Base-by-base conservation (phyloP, 768 basidiomycete genomes). In the Xanthoconium stramineum region DNA sequence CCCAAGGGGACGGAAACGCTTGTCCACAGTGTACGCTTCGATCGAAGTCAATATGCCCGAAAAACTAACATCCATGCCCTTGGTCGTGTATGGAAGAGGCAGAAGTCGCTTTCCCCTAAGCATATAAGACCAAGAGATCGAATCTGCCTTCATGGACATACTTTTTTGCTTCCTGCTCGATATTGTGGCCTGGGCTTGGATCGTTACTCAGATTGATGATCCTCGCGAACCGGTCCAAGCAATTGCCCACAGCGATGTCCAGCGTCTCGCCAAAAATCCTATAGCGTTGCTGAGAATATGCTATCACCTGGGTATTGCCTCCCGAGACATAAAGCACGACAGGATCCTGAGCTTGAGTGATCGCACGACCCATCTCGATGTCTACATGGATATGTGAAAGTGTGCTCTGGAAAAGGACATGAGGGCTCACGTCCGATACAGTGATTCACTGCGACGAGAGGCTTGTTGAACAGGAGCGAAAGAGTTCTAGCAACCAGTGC, bases 241-340 rank as follows among this genome's bases (percentile, higher is more conserved):
- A 98, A 69, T 99, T 99, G 37, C 97, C 97, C 35, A 98, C 94
- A n/a, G 97, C 97, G 54, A 99, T 98, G 67, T 99, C 97, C 52
- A 99, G 80, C 2, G 97, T 98, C 74, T 99, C 97, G 15, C 97
- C 97, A 67, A 99, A 99, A 57, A 99, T 99, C 42, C 97, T 85
- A 70, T 99, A 99, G 59, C 94, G 85, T 71, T 98, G 94, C 56
- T 90, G 88, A 20, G 95, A 98, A 72, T 99, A 99, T 1, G 97
- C 97, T 64, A 99, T 98, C 15, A 99, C 95, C 73, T 99, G 97
- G 0, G 97, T 98, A 72, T 99, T 99, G 5, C 97, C 97, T 13
- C 97, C 97, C 0, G 97, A 98, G 19, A 99, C 97, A 67, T 99
- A 99, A 36, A 98, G 83, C 7, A 98, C 94, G 63, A 99, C 87